Conservation (phyloP, 2,329 filamentous ascomycete species). For the Nemania bipapillata region DNA sequence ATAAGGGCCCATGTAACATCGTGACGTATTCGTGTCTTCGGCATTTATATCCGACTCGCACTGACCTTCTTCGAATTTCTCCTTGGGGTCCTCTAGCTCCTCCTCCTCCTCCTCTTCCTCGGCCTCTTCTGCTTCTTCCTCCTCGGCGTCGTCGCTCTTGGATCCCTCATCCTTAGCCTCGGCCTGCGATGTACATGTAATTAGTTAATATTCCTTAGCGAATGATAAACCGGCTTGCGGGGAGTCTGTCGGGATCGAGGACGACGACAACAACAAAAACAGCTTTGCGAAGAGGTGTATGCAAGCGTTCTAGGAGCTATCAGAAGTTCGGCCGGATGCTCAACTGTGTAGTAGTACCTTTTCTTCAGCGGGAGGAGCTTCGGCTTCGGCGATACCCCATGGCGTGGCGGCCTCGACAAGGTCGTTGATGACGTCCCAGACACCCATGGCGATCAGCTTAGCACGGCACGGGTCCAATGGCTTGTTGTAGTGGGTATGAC, state of each 20-base stretch:
- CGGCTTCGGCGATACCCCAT: slow-evolving; percentile 72
- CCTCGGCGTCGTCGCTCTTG: slow-evolving; percentile 59
- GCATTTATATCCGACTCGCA: slow-evolving; percentile 45
- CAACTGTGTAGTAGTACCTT: slow-evolving; percentile 55
- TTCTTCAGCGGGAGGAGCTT: slow-evolving; percentile 75
- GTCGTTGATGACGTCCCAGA: slow-evolving; percentile 73
- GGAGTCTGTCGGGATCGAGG: not conserved
- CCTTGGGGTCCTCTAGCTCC: slow-evolving; percentile 86
- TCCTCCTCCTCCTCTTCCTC: slow-evolving; percentile 85
- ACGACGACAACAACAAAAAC: not conserved
- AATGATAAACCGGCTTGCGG: not conserved
- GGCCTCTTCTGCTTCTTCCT: slow-evolving; percentile 73
- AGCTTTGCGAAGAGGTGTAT: not conserved
- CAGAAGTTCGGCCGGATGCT: slow-evolving; percentile 27
- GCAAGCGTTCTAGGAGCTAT: not conserved
- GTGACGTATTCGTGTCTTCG: slow-evolving; percentile 10
- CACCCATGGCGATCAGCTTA: slow-evolving; percentile 67
- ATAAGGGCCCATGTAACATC: slow-evolving; percentile 15
- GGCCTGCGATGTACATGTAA: slow-evolving; percentile 43
- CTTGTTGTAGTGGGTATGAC: slow-evolving; percentile 53
- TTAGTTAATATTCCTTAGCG: slow-evolving; percentile 19
- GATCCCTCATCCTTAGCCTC: slow-evolving; percentile 61
- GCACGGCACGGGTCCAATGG: slow-evolving; percentile 55
- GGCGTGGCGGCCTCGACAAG: slow-evolving; percentile 72
- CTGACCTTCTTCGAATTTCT: slow-evolving; percentile 90